Base-by-base conservation (phyloP, 2,329 filamentous ascomycete species). In the Macrophomina tecta region DNA sequence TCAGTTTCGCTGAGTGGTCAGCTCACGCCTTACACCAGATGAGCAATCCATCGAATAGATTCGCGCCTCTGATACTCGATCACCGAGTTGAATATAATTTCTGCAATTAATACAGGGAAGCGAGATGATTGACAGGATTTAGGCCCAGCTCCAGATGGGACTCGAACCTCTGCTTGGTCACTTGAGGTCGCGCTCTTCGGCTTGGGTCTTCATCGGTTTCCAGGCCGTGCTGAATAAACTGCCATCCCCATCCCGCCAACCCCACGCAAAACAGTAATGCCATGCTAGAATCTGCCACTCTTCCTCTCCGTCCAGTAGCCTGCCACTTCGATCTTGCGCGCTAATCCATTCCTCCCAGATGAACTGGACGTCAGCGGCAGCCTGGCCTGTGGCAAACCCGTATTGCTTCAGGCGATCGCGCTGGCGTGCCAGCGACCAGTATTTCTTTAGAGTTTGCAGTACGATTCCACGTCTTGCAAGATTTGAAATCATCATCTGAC, bases 251-350 rank as follows among this genome's bases (percentile, higher is more conserved):
- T 89, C 87, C 72, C 87, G 89, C 87, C 91, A 96, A 1, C 90
- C 95, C 94, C 94, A 98, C 4, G 89, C 89, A 51, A 99, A 86
- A 70, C 94, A 89, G 74, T 99, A 99, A 82, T 99, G 95, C 70
- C 86, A 87, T 0, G 93, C 92, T 72, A 99, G 79, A 71, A 99
- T 79, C 73, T 90, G 85, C 91, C 95, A 97, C 81, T 99, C 95
- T 79, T 99, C 95, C 30, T 97, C 86, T 79, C 99, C 95, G 80
- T 99, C 95, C 69, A 99, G 79, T 99, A 94, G 73, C 91, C 89
- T 11, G 4, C 38, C 14, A 91, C 89, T n/a, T 78, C 92, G 94
- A 79, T 98, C 94, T 2, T 82, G 81, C 0, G 83, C 75, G 0
- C 76, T 74, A 3, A 97, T 83, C 93, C 94, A 98, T 1, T 80